Conservation (phyloP, 306 rosid species). For the Canavalia gladiata region DNA sequence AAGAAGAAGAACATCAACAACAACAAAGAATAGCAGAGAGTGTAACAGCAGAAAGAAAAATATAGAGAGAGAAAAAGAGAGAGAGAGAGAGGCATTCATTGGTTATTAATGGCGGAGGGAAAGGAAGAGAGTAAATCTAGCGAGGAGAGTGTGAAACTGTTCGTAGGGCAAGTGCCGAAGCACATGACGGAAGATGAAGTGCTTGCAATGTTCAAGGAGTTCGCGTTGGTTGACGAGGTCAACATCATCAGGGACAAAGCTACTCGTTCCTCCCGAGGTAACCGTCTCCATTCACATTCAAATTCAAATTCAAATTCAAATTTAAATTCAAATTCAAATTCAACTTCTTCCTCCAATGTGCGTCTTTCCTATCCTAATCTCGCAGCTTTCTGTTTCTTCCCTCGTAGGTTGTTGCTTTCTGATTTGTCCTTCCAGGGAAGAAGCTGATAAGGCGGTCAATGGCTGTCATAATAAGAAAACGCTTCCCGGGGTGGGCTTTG, state of each 20-base stretch:
- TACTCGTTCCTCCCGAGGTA: conserved; percentile 94
- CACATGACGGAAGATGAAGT: conserved; percentile 89
- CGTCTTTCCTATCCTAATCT: too few species aligned
- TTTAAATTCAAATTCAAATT: not conserved
- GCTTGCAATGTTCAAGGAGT: conserved; percentile 88
- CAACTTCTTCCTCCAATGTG: conserved; percentile 34
- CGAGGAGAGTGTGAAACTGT: conserved; percentile 96
- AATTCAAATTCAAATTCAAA: not conserved
- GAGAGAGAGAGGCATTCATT: not conserved
- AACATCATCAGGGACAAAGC: conserved; percentile 95
- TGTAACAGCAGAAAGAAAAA: too few species aligned
- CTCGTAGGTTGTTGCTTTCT: conserved; percentile 88
- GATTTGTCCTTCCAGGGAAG: conserved; percentile 90
- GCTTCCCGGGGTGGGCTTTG: conserved; percentile 69
- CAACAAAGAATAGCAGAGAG: too few species aligned
- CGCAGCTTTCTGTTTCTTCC: conserved; percentile 8
- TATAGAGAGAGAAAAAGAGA: conserved; percentile 7
- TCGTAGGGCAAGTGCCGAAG: conserved; percentile 99
- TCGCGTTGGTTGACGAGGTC: conserved; percentile 93
- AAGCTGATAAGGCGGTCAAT: conserved; percentile 97
- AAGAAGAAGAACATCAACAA: too few species aligned
- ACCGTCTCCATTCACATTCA: not conserved
- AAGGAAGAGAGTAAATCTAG: conserved; percentile 77
- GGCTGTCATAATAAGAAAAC: conserved; percentile 96
- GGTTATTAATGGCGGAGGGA: conserved; percentile 82